Percentiles rank a stretch among this genome's conserved stretches.
phyloP scores from a whole-genome alignment of 768 basidiomycete species.

The Mycena leptocephala region DNA sequence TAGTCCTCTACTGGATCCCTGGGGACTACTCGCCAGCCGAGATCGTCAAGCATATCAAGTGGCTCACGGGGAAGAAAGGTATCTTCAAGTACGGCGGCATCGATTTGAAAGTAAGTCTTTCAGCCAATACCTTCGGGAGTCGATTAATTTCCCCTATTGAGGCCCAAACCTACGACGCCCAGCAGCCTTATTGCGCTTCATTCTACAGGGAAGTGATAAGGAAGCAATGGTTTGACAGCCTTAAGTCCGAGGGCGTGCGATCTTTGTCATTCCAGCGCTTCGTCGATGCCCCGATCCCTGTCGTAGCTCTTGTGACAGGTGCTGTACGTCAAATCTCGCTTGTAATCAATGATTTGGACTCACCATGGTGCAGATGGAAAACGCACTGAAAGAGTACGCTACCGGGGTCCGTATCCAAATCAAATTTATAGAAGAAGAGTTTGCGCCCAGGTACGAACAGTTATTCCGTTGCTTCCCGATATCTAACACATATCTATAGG shows the following conservation, averaged over 20 bases:
- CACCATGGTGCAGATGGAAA: background rate
- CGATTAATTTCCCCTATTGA: background rate
- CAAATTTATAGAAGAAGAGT: conserved; percentile 14
- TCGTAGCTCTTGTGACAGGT: background rate
- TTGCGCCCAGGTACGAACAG: background rate
- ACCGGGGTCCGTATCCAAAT: background rate
- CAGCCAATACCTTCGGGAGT: no score
- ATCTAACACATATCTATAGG: background rate
- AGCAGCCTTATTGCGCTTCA: background rate
- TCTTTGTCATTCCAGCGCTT: background rate
- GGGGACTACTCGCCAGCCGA: background rate
- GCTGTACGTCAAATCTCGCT: background rate
- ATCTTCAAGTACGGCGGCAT: conserved; percentile 11
- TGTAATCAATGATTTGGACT: background rate
- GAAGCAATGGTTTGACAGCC: conserved; percentile 5
- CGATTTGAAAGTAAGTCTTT: background rate
- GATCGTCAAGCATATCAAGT: background rate
- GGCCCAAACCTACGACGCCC: background rate
- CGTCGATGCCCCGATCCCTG: background rate
- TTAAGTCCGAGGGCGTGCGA: background rate
- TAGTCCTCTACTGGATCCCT: background rate
- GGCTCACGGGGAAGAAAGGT: background rate
- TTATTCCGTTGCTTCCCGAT: background rate
- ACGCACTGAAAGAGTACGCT: background rate
- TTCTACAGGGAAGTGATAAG: background rate